These are phyloP conservation scores for Backusella tuberculispora DNA, from an alignment of 192 early-diverging fungal genomes.

Conservation along the genomic window DNA sequence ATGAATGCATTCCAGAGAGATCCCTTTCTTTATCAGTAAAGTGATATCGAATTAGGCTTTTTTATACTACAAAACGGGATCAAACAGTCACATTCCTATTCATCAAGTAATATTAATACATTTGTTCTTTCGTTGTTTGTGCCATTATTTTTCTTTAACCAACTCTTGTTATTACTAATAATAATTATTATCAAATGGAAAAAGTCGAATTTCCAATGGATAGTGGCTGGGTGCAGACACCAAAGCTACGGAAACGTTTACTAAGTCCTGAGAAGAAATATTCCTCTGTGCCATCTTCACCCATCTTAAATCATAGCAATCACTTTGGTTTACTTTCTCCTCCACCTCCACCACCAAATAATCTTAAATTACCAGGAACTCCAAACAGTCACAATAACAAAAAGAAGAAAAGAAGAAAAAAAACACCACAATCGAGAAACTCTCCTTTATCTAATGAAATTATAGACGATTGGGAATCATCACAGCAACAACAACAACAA, in stretches of 20 bases:
- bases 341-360: neutral
- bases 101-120: neutral
- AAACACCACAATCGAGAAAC: neutral
- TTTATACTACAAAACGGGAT: too few species aligned
- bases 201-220: neutral
- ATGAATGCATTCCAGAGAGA: too few species aligned
- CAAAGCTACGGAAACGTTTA: conserved; percentile 11
- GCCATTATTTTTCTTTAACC: neutral
- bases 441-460: conserved; percentile 14
- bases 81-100: too few species aligned
- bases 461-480: neutral
- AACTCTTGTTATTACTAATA: neutral
- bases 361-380: neutral
- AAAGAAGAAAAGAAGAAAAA: neutral
- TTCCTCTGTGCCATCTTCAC: conserved; percentile 13
- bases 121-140: neutral
- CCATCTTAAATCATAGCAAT: neutral
- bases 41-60: too few species aligned
- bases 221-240: conserved; percentile 18
- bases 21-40: too few species aligned
- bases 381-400: neutral
- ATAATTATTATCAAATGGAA: neutral
- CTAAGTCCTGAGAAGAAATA: conserved; percentile 2
- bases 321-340: conserved; percentile 16
- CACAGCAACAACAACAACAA: neutral